A percentile compares a stretch with the other conserved stretches of the same genome.
phyloP scores from a whole-genome alignment of 805 yeast genomes.

The Nakazawaea sp. region DNA sequence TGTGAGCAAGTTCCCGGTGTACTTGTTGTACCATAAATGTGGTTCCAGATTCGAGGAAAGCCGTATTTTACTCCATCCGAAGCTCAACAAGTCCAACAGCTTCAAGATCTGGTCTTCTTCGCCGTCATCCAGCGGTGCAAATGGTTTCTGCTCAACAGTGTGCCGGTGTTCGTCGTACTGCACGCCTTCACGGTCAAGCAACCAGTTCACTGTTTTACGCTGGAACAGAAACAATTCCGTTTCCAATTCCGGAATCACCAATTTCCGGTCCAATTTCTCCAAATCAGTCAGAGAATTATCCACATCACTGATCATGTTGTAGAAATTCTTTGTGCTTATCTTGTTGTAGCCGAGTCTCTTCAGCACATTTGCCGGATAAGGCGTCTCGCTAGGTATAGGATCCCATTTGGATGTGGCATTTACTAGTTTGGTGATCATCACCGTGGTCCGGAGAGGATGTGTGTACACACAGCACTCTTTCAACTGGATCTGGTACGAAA shows the following conservation, averaged over 20 bases:
- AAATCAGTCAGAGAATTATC: conserved; percentile 16
- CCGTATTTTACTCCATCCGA: conserved; percentile 43
- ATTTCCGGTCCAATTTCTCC: conserved; percentile 3
- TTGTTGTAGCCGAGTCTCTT: neutral
- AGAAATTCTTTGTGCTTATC: conserved; percentile 34
- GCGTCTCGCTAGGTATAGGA: conserved; percentile 2
- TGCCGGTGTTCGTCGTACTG: conserved; percentile 21
- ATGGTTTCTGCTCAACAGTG: conserved; percentile 17
- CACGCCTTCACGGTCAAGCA: conserved; percentile 43
- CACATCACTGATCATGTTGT: conserved; percentile 39
- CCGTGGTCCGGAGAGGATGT: conserved; percentile 3
- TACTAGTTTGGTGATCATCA: neutral
- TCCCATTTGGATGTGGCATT: neutral
- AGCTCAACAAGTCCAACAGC: conserved; percentile 34
- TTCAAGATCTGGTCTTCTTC: conserved; percentile 20
- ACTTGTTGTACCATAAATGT: conserved; percentile 39
- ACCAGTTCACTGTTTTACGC: conserved; percentile 48
- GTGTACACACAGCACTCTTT: conserved; percentile 8
- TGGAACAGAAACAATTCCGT: conserved; percentile 44
- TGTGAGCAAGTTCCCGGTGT: conserved; percentile 40
- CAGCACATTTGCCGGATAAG: neutral
- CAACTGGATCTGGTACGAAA: conserved; percentile 1
- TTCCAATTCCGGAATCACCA: conserved; percentile 35
- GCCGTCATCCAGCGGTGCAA: conserved; percentile 9
- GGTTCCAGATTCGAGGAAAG: neutral